Evolutionary conservation across 306 rosid genomes (phyloP).

Genomic region (Cicer bijugum): DNA sequence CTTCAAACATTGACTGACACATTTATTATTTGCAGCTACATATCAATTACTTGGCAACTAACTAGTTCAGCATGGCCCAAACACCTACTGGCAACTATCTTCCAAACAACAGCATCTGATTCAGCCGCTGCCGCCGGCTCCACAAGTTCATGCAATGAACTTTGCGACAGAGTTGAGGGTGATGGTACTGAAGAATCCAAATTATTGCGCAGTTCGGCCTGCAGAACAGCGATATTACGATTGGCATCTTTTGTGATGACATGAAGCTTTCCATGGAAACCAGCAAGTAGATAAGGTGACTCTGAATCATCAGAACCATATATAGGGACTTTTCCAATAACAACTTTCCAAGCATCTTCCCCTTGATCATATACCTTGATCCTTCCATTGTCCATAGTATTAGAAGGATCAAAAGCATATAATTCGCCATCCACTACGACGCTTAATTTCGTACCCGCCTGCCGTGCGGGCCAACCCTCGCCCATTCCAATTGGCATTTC

Average conservation of each 20-base stretch:
- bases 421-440: constrained; percentile 83
- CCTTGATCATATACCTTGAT: constrained; percentile 86
- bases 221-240: constrained; percentile 66
- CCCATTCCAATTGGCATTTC: constrained; percentile 98
- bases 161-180: constrained; percentile 43
- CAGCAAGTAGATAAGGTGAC: constrained; percentile 88
- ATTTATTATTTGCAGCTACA: constrained; percentile 51
- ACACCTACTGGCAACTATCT: constrained; percentile 62
- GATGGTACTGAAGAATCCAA: constrained; percentile 51
- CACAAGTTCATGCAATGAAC: constrained; percentile 46
- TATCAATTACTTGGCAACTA: constrained; percentile 86
- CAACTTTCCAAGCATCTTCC: constrained; percentile 88
- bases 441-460: constrained; percentile 86
- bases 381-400: constrained; percentile 71
- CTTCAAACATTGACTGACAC: constrained; percentile 36
- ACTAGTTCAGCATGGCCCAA: constrained; percentile 78
- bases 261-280: constrained; percentile 87
- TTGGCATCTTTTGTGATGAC: constrained; percentile 83
- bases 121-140: constrained; percentile 50
- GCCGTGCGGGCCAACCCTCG: constrained; percentile 96
- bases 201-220: constrained; percentile 59
- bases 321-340: constrained; percentile 79
- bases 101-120: constrained; percentile 69
- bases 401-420: constrained; percentile 92
- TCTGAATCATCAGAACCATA: constrained; percentile 81